Evolutionary conservation across 2,329 filamentous ascomycete genomes (phyloP).

Genomic region (Drechslerella coelobrocha): DNA sequence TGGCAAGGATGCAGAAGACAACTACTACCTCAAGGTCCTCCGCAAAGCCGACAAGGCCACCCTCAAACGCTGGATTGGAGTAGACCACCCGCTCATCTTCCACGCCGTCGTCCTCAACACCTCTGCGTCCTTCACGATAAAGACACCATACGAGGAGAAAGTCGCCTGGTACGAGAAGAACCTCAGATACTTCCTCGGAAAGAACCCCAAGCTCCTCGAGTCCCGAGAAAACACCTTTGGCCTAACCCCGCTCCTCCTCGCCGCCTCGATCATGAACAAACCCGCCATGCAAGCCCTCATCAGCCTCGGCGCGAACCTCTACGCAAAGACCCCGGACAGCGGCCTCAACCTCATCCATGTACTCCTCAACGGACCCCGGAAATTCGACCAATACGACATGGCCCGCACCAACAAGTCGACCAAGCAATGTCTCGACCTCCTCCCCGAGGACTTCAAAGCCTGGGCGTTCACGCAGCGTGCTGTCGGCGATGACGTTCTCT

Average conservation of each 20-base stretch:
- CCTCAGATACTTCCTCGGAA: slow-evolving; percentile 69
- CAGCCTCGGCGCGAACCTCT: slow-evolving; percentile 71
- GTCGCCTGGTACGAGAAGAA: slow-evolving; percentile 55
- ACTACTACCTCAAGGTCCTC: slow-evolving; percentile 33
- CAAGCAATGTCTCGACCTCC: slow-evolving; percentile 63
- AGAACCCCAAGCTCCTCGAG: slow-evolving; percentile 69
- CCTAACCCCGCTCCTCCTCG: slow-evolving; percentile 73
- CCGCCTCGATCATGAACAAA: slow-evolving; percentile 66
- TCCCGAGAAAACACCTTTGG: slow-evolving; percentile 65
- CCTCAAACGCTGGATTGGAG: slow-evolving; percentile 52
- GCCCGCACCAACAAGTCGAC: neutral
- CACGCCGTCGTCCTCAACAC: slow-evolving; percentile 52
- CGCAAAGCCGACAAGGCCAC: slow-evolving; percentile 49
- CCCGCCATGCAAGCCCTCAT: slow-evolving; percentile 69
- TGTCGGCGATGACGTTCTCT: slow-evolving; percentile 65
- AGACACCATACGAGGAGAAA: slow-evolving; percentile 37
- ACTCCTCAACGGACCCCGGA: slow-evolving; percentile 58
- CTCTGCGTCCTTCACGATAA: slow-evolving; percentile 51
- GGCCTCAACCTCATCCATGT: slow-evolving; percentile 75
- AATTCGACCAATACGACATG: slow-evolving; percentile 55
- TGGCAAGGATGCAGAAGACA: slow-evolving; percentile 27
- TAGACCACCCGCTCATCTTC: slow-evolving; percentile 50
- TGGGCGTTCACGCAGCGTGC: slow-evolving; percentile 64
- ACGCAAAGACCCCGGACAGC: slow-evolving; percentile 64
- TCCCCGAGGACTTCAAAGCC: slow-evolving; percentile 64